These are phyloP conservation scores for Flaveria robusta DNA, from an alignment of 129 eudicot genomes.

Conservation along the genomic window DNA sequence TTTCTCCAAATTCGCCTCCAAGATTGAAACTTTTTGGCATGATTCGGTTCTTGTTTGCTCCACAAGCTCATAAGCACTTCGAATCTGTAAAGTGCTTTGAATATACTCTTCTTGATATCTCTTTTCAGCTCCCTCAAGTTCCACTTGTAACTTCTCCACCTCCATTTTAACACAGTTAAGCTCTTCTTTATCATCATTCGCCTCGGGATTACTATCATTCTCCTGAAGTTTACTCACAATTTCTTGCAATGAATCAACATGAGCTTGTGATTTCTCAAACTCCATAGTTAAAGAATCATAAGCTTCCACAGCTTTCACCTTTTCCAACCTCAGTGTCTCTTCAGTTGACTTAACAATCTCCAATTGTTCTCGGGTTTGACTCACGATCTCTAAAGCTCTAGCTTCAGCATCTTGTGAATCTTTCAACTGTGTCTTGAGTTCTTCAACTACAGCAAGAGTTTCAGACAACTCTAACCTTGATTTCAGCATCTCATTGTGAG, in stretches of 20 bases:
- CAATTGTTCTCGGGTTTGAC: constrained; percentile 52
- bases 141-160: constrained; percentile 51
- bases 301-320: constrained; percentile 55
- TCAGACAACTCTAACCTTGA: constrained; percentile 63
- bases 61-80: constrained; percentile 74
- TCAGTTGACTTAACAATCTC: constrained; percentile 53
- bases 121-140: constrained; percentile 74
- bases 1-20: constrained; percentile 49
- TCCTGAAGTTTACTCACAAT: constrained; percentile 50
- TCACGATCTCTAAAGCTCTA: constrained; percentile 45
- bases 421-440: constrained; percentile 54
- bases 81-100: constrained; percentile 72
- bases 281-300: constrained; percentile 54
- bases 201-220: background rate
- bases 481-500: constrained; percentile 61
- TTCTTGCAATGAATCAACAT: constrained; percentile 55
- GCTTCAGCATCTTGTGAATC: constrained; percentile 76
- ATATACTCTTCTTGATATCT: constrained; percentile 74
- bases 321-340: constrained; percentile 51
- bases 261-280: constrained; percentile 59
- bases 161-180: constrained; percentile 47
- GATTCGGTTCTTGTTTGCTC: constrained; percentile 67
- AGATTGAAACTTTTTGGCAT: constrained; percentile 46
- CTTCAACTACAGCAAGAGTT: constrained; percentile 58
- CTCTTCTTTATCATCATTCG: constrained; percentile 37